A percentile compares a stretch with the other conserved stretches of the same genome.
Conservation (phyloP, 495 filamentous ascomycete genomes). For the Ascodesmis nigricans region DNA sequence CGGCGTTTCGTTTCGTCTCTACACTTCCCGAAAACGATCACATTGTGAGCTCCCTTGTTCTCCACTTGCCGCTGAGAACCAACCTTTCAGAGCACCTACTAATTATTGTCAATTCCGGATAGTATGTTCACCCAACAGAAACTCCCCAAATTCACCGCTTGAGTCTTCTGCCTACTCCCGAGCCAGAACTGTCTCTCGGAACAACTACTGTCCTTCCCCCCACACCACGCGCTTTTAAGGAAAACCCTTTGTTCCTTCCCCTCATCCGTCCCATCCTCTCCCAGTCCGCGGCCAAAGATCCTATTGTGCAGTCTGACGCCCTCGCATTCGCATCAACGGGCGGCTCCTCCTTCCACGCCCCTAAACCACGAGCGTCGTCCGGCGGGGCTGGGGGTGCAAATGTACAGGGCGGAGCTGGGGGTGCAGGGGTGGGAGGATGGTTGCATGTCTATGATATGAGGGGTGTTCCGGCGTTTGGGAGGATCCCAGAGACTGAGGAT, state of each 20-base stretch:
- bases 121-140: conserved; percentile 62
- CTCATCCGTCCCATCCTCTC: conserved; percentile 55
- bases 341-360: conserved; percentile 40
- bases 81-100: conserved; percentile 15
- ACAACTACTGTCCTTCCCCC: conserved; percentile 50
- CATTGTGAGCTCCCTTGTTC: too few relatives aligned
- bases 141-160: conserved; percentile 36
- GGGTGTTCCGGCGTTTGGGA: conserved; percentile 69
- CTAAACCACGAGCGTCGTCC: conserved; percentile 28
- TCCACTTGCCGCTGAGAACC: too few relatives aligned
- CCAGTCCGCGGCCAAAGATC: conserved; percentile 48
- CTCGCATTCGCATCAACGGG: conserved; percentile 55
- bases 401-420: conserved; percentile 61
- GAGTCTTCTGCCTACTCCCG: conserved; percentile 54
- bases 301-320: conserved; percentile 50
- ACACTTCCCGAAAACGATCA: too few relatives aligned
- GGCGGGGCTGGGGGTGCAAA: conserved; percentile 55
- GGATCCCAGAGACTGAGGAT: conserved; percentile 80
- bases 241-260: conserved; percentile 53
- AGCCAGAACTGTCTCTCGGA: conserved; percentile 47
- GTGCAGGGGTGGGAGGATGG: conserved; percentile 64
- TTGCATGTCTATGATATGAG: conserved; percentile 70
- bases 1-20: too few relatives aligned
- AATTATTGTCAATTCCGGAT: conserved; percentile 23
- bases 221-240: conserved; percentile 48